Conservation (phyloP, 2,329 filamentous ascomycete genomes). For the Paecilomyces niveus region DNA sequence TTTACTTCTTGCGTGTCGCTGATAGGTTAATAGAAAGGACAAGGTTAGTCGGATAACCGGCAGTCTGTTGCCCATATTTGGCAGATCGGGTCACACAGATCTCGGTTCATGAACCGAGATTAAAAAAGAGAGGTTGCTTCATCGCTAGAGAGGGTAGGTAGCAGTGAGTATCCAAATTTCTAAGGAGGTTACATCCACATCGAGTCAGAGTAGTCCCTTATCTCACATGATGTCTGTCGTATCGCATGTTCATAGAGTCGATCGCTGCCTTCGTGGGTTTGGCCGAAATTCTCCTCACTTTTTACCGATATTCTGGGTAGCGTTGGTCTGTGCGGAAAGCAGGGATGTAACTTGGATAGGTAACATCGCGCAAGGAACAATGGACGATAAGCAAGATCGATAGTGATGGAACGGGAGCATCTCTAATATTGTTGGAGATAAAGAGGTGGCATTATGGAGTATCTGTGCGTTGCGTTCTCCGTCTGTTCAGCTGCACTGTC, state of each 20-base stretch:
- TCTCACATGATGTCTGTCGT: not conserved
- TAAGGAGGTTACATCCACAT: not conserved
- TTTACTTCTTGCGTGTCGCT: not conserved
- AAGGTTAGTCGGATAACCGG: not conserved
- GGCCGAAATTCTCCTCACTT: not conserved
- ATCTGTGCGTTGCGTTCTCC: not conserved
- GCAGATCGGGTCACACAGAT: not conserved
- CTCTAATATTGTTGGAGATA: not conserved
- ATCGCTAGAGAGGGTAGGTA: not conserved
- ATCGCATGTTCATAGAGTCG: not conserved
- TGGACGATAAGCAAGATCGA: not conserved
- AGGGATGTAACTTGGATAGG: not conserved
- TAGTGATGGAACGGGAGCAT: not conserved
- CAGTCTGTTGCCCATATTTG: not conserved
- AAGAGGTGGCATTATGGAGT: conserved; percentile 33
- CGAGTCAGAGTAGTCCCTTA: not conserved
- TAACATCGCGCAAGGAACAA: not conserved
- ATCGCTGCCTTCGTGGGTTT: too few species aligned
- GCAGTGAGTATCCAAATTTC: not conserved
- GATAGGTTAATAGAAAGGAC: not conserved
- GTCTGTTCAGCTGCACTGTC: not conserved
- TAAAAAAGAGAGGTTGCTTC: too few species aligned
- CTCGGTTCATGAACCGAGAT: not conserved
- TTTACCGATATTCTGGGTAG: not conserved
- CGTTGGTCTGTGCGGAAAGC: not conserved